A percentile compares a stretch with the other conserved stretches of the same genome.
These are phyloP conservation scores for Leccinum ponderosum DNA, from an alignment of 1,284 basidiomycete genomes.

Conservation along the genomic window DNA sequence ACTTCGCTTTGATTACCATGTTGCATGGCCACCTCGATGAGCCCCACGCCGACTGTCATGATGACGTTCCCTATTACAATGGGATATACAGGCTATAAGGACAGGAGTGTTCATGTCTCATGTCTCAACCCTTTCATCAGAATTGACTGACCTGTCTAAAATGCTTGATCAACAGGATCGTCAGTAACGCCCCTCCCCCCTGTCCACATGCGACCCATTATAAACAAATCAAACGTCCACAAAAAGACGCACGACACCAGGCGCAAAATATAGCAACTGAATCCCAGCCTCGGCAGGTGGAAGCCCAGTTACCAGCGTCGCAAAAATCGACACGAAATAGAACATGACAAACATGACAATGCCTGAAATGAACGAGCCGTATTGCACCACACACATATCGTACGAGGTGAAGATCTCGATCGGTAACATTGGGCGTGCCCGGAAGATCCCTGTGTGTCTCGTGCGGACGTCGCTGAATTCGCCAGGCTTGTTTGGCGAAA, in stretches of 20 bases:
- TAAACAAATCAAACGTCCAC: not conserved
- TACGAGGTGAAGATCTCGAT: constrained; percentile 39
- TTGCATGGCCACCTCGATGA: constrained; percentile 45
- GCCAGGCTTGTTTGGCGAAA: not conserved
- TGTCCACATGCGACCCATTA: constrained; percentile 1
- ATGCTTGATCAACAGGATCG: constrained; percentile 28
- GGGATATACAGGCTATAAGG: constrained; percentile 41
- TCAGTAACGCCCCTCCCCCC: constrained; percentile 20
- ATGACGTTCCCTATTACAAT: constrained; percentile 41
- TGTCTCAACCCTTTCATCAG: not conserved
- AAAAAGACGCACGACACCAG: constrained; percentile 40
- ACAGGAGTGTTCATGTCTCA: constrained; percentile 5
- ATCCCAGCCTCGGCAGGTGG: constrained; percentile 41
- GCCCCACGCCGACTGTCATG: constrained; percentile 41
- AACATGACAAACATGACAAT: constrained; percentile 54
- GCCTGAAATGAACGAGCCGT: constrained; percentile 41
- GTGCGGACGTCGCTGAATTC: constrained; percentile 1
- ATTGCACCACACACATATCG: constrained; percentile 42
- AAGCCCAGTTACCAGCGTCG: constrained; percentile 43
- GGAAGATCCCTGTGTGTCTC: constrained; percentile 26
- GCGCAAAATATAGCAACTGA: constrained; percentile 50
- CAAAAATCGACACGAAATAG: constrained; percentile 54
- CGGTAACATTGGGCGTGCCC: constrained; percentile 44
- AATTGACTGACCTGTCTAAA: constrained; percentile 22
- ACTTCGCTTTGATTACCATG: constrained; percentile 36